Base-by-base conservation (phyloP, 192 early-diverging fungal genomes). In the Linderina pennispora region DNA sequence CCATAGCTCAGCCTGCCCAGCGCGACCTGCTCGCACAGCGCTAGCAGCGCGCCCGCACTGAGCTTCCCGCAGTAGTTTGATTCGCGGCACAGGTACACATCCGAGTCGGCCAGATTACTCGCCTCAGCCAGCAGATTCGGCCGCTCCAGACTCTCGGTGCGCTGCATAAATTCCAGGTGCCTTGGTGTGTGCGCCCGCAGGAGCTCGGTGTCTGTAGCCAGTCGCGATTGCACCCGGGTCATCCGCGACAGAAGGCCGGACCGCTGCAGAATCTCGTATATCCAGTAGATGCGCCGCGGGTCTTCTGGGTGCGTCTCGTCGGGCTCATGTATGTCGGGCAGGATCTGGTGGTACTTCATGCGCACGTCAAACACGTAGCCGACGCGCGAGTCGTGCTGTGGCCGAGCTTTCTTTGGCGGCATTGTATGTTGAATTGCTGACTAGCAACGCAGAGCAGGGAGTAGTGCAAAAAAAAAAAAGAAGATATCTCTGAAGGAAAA, bases 291-390 rank as follows among this genome's bases (percentile, higher is more conserved):
- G 11, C 87, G 78, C 8, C 70, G 69, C 2, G 87, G 87, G 46
- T 87, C 80, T 34, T 89, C 87, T 1, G 87, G 87, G 43, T 89
- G 87, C n/a, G n/a, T n/a, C n/a, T n/a, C n/a, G n/a, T n/a, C n/a
- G 28, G 72, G 64, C 21, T 85, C 80, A 9, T 77, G 54, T n/a
- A 66, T 58, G 45, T 83, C 69, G 9, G 60, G 57, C 15, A 77
- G 53, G 36, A 75, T 75, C 20, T 50, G 62, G 45, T 88, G 86
- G 40, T 79, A 80, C n/a, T 71, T 70, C 82, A 84, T 84, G 22
- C 71, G 55, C 23, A 65, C 58, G 47, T 82, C 82, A 58, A 79
- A 82, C 2, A 78, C 77, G 36, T 76, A 73, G 8, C 82, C 82
- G 3, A 63, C 56, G 13, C 31, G 33, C 41, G 40, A 13, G 3